Percentiles rank a stretch among this genome's conserved stretches.
Conservation (phyloP, 2,329 filamentous ascomycete species). For the Alternaria alternata region DNA sequence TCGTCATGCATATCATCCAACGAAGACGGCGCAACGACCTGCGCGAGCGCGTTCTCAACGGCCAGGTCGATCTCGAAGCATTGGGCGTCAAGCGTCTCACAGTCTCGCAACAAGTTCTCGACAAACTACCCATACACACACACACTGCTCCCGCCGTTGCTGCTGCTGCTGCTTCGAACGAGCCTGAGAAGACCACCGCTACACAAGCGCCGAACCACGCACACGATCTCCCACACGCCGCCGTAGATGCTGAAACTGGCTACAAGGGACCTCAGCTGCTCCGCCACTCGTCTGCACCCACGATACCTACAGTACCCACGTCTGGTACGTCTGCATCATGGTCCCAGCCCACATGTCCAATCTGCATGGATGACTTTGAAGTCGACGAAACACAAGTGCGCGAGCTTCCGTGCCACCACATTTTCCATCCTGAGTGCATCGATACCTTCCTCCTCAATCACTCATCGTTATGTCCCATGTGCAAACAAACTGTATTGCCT, state of each 20-base stretch:
- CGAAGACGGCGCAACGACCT: slow-evolving; percentile 72
- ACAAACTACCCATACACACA: slow-evolving; percentile 78
- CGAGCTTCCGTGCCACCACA: slow-evolving; percentile 87
- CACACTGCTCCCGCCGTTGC: slow-evolving; percentile 60
- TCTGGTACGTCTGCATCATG: slow-evolving; percentile 48
- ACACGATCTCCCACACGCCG: slow-evolving; percentile 17
- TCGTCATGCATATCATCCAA: slow-evolving; percentile 80
- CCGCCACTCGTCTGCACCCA: slow-evolving; percentile 32
- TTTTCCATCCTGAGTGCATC: slow-evolving; percentile 92
- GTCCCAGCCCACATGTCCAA: slow-evolving; percentile 84
- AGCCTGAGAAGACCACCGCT: slow-evolving; percentile 27
- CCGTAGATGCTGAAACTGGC: slow-evolving; percentile 26
- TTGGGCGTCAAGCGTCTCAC: slow-evolving; percentile 84
- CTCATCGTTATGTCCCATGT: slow-evolving; percentile 89
- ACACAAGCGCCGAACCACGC: slow-evolving; percentile 19
- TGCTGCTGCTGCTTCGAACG: slow-evolving; percentile 2
- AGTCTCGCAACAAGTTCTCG: slow-evolving; percentile 75
- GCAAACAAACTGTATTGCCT: slow-evolving; percentile 84
- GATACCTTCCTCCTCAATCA: slow-evolving; percentile 80
- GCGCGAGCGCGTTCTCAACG: slow-evolving; percentile 73
- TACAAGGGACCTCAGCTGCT: slow-evolving; percentile 20
- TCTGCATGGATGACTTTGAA: slow-evolving; percentile 84
- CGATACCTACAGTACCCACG: slow-evolving; percentile 15
- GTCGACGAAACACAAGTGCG: slow-evolving; percentile 75
- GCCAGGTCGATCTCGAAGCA: slow-evolving; percentile 85